phyloP scores from a whole-genome alignment of 257 asterid species.

The Cinchona pubescens region DNA sequence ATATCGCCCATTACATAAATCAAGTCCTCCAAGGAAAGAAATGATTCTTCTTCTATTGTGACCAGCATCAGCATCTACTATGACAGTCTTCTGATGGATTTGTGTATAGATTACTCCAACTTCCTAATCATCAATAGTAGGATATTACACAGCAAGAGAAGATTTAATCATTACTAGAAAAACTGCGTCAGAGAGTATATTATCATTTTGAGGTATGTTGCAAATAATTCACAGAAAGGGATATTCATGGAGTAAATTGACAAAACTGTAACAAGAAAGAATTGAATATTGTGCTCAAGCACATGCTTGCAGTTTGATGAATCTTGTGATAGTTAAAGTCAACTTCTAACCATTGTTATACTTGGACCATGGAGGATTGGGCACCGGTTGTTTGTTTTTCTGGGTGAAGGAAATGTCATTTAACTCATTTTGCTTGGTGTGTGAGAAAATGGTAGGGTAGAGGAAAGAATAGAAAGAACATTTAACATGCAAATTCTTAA shows the following conservation, averaged over 20 bases:
- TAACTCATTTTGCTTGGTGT: not conserved
- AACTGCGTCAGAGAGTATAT: not conserved
- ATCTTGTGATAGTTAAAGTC: not conserved
- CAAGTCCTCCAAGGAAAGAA: slow-evolving; percentile 93
- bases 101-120: slow-evolving; percentile 91
- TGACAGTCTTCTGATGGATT: slow-evolving; percentile 95
- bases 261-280: not conserved
- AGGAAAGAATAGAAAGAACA: not conserved
- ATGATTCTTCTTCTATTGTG: slow-evolving; percentile 63
- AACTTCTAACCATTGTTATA: not conserved
- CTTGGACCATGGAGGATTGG: not conserved
- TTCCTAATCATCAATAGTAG: slow-evolving; percentile 55
- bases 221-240: not conserved
- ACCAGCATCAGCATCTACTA: slow-evolving; percentile 97
- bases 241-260: not conserved
- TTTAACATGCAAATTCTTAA: not conserved
- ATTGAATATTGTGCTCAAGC: not conserved
- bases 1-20: slow-evolving; percentile 91
- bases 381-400: not conserved
- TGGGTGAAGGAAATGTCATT: not conserved
- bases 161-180: not conserved
- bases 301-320: not conserved
- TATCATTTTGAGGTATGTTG: not conserved
- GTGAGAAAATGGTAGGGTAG: not conserved
- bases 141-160: not conserved